Percentiles rank a stretch among this genome's conserved stretches.
These are phyloP conservation scores for Rhamnella rubrinervis DNA, from an alignment of 331 rosid genomes.

Conservation along the genomic window DNA sequence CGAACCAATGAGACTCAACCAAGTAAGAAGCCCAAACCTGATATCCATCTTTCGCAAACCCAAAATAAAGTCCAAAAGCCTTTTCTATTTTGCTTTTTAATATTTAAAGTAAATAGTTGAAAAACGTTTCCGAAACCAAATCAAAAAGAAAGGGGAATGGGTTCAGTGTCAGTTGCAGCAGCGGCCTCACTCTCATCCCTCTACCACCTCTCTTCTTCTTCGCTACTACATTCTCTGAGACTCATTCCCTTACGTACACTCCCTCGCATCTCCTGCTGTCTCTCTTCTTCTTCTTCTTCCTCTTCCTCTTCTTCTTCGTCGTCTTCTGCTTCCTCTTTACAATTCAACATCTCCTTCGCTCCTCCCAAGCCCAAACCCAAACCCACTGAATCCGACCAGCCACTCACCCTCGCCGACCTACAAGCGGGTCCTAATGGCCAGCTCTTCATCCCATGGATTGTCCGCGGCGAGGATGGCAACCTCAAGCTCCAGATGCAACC, in stretches of 20 bases:
- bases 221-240: conserved; percentile 16
- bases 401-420: conserved; percentile 16
- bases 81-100: too few relatives aligned
- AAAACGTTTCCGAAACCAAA: too few relatives aligned
- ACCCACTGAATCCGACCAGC: conserved; percentile 7
- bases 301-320: conserved; percentile 47
- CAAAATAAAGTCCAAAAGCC: too few relatives aligned
- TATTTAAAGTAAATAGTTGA: too few relatives aligned
- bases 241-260: conserved; percentile 25
- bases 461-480: conserved; percentile 80
- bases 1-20: too few relatives aligned
- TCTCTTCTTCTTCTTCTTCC: conserved; percentile 49
- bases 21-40: too few relatives aligned
- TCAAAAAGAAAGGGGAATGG: too few relatives aligned
- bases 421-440: conserved; percentile 22
- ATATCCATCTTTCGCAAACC: too few relatives aligned
- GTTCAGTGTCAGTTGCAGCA: conserved; percentile 7
- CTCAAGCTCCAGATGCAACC: conserved; percentile 68
- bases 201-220: conserved; percentile 25
- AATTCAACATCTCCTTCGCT: conserved; percentile 83
- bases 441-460: conserved; percentile 81
- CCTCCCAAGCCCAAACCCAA: conserved; percentile 48
- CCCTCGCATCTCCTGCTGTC: conserved; percentile 32
- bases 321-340: conserved; percentile 47
- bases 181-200: conserved; percentile 39